phyloP scores from a whole-genome alignment of 768 basidiomycete species.

The Sporobolomyces pararoseus region DNA sequence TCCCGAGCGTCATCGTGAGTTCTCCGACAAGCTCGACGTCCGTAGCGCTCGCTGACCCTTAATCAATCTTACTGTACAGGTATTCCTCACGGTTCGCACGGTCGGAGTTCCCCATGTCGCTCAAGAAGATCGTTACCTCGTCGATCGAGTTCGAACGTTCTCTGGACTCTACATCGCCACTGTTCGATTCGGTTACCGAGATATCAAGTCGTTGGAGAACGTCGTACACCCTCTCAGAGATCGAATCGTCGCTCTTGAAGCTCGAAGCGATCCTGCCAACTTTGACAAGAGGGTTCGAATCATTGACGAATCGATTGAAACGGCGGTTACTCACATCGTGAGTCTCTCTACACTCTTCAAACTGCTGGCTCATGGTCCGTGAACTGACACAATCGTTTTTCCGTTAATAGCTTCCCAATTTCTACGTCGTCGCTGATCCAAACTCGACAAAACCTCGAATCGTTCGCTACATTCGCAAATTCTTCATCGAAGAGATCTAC shows the following conservation, averaged over 20 bases:
- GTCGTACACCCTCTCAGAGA: conserved; percentile 51
- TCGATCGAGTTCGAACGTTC: conserved; percentile 60
- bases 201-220: conserved; percentile 56
- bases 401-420: conserved; percentile 57
- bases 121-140: conserved; percentile 54
- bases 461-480: conserved; percentile 54
- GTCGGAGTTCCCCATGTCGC: conserved; percentile 57
- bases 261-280: conserved; percentile 49
- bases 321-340: conserved; percentile 59
- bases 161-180: conserved; percentile 50
- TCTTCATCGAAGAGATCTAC: conserved; percentile 64
- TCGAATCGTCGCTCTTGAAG: conserved; percentile 57
- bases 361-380: not conserved
- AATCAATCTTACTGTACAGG: conserved; percentile 50
- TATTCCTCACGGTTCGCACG: conserved; percentile 62
- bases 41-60: not conserved
- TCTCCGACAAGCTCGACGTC: not conserved
- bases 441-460: conserved; percentile 23
- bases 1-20: conserved; percentile 56
- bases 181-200: conserved; percentile 59
- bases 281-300: conserved; percentile 50
- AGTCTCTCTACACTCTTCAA: conserved; percentile 40
- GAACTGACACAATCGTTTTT: not conserved
- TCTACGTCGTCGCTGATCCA: conserved; percentile 55
- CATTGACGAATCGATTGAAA: conserved; percentile 53